Evolutionary conservation across 352 stramenopile species (phyloP).

Genomic region (Phytophthora podocarpi): DNA sequence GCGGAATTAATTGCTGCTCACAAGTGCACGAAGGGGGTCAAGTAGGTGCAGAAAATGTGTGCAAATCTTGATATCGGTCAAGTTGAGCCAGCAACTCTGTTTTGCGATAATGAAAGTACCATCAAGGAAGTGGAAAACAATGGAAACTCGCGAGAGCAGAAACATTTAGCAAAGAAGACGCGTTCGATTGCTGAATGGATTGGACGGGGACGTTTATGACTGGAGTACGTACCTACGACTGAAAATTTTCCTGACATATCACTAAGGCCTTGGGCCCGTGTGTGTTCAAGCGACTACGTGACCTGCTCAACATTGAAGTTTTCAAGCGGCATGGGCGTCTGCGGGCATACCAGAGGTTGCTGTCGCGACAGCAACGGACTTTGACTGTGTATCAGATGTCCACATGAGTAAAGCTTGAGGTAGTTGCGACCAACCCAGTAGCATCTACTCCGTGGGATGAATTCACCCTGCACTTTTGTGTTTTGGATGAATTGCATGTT

Average conservation of each 20-base stretch:
- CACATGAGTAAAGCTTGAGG: too few relatives aligned
- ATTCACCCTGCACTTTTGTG: too few relatives aligned
- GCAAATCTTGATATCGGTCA: too few relatives aligned
- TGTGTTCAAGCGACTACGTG: slow-evolving; percentile 2
- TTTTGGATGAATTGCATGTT: too few relatives aligned
- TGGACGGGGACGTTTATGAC: background rate
- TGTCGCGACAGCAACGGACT: too few relatives aligned
- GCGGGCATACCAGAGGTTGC: too few relatives aligned
- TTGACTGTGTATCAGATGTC: too few relatives aligned
- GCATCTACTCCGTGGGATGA: too few relatives aligned
- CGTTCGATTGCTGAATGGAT: background rate
- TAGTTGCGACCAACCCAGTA: too few relatives aligned
- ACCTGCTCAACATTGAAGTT: slow-evolving; percentile 4
- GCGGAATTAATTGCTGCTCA: slow-evolving; percentile 3
- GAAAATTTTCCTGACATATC: slow-evolving; percentile 13
- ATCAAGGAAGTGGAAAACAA: slow-evolving; percentile 7
- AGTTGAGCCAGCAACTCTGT: background rate
- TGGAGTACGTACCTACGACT: slow-evolving; percentile 3
- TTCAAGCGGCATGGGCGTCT: too few relatives aligned
- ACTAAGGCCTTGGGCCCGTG: slow-evolving; percentile 11
- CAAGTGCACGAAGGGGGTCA: slow-evolving; percentile 1
- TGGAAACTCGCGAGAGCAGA: slow-evolving; percentile 6
- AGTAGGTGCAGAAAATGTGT: background rate
- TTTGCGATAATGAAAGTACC: slow-evolving; percentile 8
- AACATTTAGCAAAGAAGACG: too few relatives aligned